Evolutionary conservation across 2,329 filamentous ascomycete genomes (phyloP), one percentile per base, ranked within the genome.

Genomic region (Drechmeria coniospora): DNA sequence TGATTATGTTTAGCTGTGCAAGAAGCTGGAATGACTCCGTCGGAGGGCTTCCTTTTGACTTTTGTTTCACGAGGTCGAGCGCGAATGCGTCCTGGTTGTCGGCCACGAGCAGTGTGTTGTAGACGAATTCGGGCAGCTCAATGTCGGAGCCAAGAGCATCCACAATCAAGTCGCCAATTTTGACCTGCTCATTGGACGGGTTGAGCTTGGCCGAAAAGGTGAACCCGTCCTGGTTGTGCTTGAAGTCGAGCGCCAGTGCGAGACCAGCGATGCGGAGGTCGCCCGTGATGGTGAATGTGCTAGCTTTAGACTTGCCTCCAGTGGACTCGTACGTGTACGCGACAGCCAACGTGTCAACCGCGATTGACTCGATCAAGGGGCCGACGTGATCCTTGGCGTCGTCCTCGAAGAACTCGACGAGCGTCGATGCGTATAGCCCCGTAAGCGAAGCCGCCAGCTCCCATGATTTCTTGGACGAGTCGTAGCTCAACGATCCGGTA

Each of bases 1-100:
- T 5, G 3, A 20, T 29, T 11, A 40, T 26, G 1, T 25, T 37
- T 8, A 40, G 22, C 7, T 18, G 18, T 2, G 35, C 34, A 0
- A 38, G 13, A 24, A 41, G 39, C 8, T 37, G 38, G 21, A 39
- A 40, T 3, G 32, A 39, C 4, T 23, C 9, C 6, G 17, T 21
- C 3, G n/a, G 8, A 12, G 9, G 13, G 11, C 4, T 12, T 0
- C 6, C n/a, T 1, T 16, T 5, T 4, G 15, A 23, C 5, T 17
- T 16, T 17, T 28, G 30, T 24, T 31, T 37, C 11, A 30, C 7
- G 1, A 38, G 10, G 1, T 24, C 15, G 2, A 39, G 21, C 1
- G 15, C 12, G 21, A 41, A 28, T 1, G 27, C 27, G 2, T 38
- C 32, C 14, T 15, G 2, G 0, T 27, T 24, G 0, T 34, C 20